A percentile compares a stretch with the other conserved stretches of the same genome.
Evolutionary conservation across 495 filamentous ascomycete species (phyloP).

Genomic region (Podospora didyma): DNA sequence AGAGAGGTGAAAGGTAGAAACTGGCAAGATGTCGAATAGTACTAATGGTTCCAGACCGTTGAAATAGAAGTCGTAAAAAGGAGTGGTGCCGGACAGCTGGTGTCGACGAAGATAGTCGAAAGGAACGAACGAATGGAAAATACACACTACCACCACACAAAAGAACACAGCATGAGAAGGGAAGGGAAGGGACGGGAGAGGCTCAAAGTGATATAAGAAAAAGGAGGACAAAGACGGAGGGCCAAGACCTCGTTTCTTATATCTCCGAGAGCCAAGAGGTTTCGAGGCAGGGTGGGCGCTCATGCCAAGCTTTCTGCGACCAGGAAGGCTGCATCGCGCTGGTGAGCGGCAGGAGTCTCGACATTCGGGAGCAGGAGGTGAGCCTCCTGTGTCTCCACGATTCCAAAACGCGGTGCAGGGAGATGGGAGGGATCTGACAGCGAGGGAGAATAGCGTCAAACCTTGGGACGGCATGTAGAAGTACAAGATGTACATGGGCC

Average conservation of each 20-base stretch:
- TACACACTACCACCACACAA: slow-evolving; percentile 43
- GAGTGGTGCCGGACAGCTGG: slow-evolving; percentile 40
- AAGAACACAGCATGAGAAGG: slow-evolving; percentile 26
- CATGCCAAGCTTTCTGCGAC: slow-evolving; percentile 25
- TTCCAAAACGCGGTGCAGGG: slow-evolving; percentile 42
- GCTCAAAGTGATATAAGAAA: slow-evolving; percentile 22
- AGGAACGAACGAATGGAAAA: slow-evolving; percentile 46
- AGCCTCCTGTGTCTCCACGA: slow-evolving; percentile 33
- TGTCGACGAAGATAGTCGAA: slow-evolving; percentile 37
- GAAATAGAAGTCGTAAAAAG: slow-evolving; percentile 33
- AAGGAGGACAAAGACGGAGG: slow-evolving; percentile 13
- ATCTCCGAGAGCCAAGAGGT: slow-evolving; percentile 32
- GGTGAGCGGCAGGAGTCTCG: slow-evolving; percentile 14
- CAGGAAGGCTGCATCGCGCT: slow-evolving; percentile 28
- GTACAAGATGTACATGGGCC: background rate
- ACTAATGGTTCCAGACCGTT: slow-evolving; percentile 49
- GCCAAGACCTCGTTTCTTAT: slow-evolving; percentile 44
- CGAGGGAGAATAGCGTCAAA: slow-evolving; percentile 21
- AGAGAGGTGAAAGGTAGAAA: slow-evolving; percentile 11
- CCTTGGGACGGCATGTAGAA: slow-evolving; percentile 8
- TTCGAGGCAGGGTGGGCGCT: slow-evolving; percentile 17
- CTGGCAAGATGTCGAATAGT: slow-evolving; percentile 25
- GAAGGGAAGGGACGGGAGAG: slow-evolving; percentile 18
- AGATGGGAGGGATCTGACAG: slow-evolving; percentile 29
- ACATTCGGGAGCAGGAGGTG: slow-evolving; percentile 25